phyloP scores from a whole-genome alignment of 306 rosid species.

The Rosa rugosa region DNA sequence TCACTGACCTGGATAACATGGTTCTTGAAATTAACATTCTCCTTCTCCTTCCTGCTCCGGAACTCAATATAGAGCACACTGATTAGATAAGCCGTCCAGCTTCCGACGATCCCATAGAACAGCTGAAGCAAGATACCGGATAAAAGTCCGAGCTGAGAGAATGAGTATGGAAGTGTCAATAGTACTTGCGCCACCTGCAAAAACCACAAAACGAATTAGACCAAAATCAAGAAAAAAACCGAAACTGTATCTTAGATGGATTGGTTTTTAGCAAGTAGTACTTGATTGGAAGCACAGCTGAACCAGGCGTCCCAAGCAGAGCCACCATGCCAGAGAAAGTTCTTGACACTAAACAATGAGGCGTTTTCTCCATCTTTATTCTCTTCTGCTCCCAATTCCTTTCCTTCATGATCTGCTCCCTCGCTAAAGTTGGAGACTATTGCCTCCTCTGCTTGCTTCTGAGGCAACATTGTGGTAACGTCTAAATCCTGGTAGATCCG shows the following conservation, averaged over 20 bases:
- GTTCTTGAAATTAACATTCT: slow-evolving; percentile 84
- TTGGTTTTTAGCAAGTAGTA: slow-evolving; percentile 12
- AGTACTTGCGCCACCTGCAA: slow-evolving; percentile 93
- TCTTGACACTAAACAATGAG: slow-evolving; percentile 57
- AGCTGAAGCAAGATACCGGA: slow-evolving; percentile 81
- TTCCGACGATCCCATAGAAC: slow-evolving; percentile 84
- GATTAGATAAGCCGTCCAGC: slow-evolving; percentile 97
- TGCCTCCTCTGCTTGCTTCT: slow-evolving; percentile 89
- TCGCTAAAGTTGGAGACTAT: slow-evolving; percentile 69
- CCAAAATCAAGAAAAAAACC: not conserved
- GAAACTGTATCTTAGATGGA: not conserved
- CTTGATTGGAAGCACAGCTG: slow-evolving; percentile 99
- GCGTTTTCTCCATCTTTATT: slow-evolving; percentile 36
- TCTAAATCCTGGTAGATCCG: slow-evolving; percentile 58
- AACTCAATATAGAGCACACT: slow-evolving; percentile 88
- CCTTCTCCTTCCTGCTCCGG: slow-evolving; percentile 88
- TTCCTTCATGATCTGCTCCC: slow-evolving; percentile 45
- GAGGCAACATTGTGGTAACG: slow-evolving; percentile 66
- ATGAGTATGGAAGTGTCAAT: slow-evolving; percentile 89
- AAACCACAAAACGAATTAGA: not conserved
- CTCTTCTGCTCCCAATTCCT: slow-evolving; percentile 30
- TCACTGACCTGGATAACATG: slow-evolving; percentile 88
- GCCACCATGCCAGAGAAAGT: slow-evolving; percentile 92
- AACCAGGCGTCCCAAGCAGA: slow-evolving; percentile 99
- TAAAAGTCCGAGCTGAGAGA: slow-evolving; percentile 92